Evolutionary conservation across 1,284 basidiomycete genomes (phyloP), one percentile per base, ranked within the genome.

Genomic region (Trichosporon ovoides): DNA sequence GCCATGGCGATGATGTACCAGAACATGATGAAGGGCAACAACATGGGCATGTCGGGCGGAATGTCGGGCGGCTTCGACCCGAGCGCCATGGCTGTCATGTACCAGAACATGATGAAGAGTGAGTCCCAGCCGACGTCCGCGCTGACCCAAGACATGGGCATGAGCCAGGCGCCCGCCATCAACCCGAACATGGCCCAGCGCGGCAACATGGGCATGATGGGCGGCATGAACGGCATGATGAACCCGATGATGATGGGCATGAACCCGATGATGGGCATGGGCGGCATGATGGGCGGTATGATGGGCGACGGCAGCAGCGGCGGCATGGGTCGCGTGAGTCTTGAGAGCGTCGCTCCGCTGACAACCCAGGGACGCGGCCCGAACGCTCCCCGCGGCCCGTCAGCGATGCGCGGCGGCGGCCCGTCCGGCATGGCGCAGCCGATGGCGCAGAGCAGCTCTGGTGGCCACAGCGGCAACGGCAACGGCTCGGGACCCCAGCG

Each of bases 401-500:
- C 78, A 6, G 78, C 78, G 16, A 80, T 80, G 78, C 70, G 77
- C 35, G 58, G 60, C 56, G 34, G 51, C 60, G 66, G 64, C n/a
- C 62, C 61, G 14, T 61, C 79, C 73, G 73, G 68, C 19, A 74
- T 75, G 66, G 67, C 52, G 72, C 68, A 68, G 68, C 68, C 70
- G 52, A 74, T 48, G 73, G 79, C 79, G 7, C 79, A 79, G 77
- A 79, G 78, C 16, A 75, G 80, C 65, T 72, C 74, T 14, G 71
- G 70, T 14, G 71, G 70, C 24, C 73, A 68, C 64, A 75, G 71
- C 40, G 71, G 67, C 9, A 73, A 68, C 31, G 86, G 86, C 49
- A 79, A 84, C 28, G 63, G 63, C 34, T 63, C 86, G 36, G 88
- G 88, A 0, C 89, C 89, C 1, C 87, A 90, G 74, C 80, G 89